Conservation (phyloP, 768 basidiomycete genomes). For the Termitomyces bulborhizus region DNA sequence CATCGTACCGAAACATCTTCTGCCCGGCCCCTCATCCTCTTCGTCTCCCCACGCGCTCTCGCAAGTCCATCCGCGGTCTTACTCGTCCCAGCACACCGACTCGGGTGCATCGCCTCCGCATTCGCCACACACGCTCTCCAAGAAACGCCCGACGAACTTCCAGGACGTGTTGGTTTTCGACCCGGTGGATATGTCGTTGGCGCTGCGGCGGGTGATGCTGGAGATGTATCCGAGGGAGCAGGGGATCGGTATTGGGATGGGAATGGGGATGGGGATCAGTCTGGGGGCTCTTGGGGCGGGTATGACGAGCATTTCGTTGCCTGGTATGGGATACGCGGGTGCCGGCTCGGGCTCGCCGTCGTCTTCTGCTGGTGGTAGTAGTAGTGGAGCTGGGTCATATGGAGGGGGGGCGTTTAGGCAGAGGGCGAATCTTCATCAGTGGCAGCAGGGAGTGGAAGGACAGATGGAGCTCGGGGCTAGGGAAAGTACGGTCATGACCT, state of each 20-base stretch:
- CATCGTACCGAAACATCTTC: constrained; percentile 33
- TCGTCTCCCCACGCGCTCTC: constrained; percentile 8
- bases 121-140: constrained; percentile 13
- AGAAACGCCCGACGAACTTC: constrained; percentile 33
- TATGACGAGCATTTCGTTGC: constrained; percentile 59
- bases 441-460: constrained; percentile 13
- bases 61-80: constrained; percentile 5
- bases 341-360: constrained; percentile 28
- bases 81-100: constrained; percentile 17
- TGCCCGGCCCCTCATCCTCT: constrained; percentile 16
- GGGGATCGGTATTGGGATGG: constrained; percentile 21
- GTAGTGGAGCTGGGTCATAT: not conserved
- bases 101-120: constrained; percentile 16
- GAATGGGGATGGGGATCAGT: constrained; percentile 25
- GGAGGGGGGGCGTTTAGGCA: not conserved
- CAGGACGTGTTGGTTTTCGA: constrained; percentile 71
- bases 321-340: constrained; percentile 36
- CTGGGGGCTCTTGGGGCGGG: constrained; percentile 23
- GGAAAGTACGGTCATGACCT: constrained; percentile 50
- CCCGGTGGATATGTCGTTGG: constrained; percentile 46
- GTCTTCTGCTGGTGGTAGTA: not conserved
- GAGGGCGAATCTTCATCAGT: not conserved
- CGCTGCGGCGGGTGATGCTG: constrained; percentile 46
- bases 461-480: constrained; percentile 29
- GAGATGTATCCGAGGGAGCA: constrained; percentile 28